These are phyloP conservation scores for Scutellaria galericulata DNA, from an alignment of 257 asterid genomes.

Conservation along the genomic window DNA sequence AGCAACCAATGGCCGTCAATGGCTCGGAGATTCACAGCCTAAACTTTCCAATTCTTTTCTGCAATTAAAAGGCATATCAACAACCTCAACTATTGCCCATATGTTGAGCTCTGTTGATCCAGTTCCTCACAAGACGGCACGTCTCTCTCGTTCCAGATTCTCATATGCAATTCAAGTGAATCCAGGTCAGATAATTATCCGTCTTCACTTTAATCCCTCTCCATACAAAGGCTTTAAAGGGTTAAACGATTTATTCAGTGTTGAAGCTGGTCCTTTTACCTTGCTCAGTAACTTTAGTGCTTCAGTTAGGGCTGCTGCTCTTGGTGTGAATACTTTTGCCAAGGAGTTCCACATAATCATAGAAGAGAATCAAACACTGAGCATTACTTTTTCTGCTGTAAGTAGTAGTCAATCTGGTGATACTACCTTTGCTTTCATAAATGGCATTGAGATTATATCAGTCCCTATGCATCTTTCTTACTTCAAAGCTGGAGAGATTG, in stretches of 20 bases:
- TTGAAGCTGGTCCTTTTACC: slow-evolving; percentile 37
- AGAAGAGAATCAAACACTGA: slow-evolving; percentile 27
- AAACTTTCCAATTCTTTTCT: slow-evolving; percentile 20
- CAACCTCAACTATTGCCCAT: slow-evolving; percentile 33
- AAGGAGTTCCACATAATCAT: slow-evolving; percentile 38
- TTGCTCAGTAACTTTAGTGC: slow-evolving; percentile 41
- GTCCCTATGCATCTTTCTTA: slow-evolving; percentile 31
- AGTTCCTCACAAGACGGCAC: slow-evolving; percentile 32
- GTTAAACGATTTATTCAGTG: slow-evolving; percentile 30
- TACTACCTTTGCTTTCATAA: slow-evolving; percentile 40
- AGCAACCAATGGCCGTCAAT: slow-evolving; percentile 44
- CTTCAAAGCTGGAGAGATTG: slow-evolving; percentile 12
- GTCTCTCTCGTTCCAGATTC: slow-evolving; percentile 35
- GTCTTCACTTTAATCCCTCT: slow-evolving; percentile 39
- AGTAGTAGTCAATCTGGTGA: not conserved
- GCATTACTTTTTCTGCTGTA: slow-evolving; percentile 28
- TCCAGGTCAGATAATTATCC: slow-evolving; percentile 43
- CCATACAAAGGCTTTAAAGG: slow-evolving; percentile 23
- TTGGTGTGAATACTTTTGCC: slow-evolving; percentile 21
- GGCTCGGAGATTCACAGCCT: slow-evolving; percentile 50
- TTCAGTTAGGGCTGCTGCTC: slow-evolving; percentile 33
- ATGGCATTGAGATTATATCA: slow-evolving; percentile 46
- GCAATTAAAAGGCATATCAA: slow-evolving; percentile 48
- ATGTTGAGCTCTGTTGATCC: not conserved
- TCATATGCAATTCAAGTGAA: slow-evolving; percentile 30